Conservation (phyloP, 495 filamentous ascomycete genomes). For the Penicillium roqueforti region DNA sequence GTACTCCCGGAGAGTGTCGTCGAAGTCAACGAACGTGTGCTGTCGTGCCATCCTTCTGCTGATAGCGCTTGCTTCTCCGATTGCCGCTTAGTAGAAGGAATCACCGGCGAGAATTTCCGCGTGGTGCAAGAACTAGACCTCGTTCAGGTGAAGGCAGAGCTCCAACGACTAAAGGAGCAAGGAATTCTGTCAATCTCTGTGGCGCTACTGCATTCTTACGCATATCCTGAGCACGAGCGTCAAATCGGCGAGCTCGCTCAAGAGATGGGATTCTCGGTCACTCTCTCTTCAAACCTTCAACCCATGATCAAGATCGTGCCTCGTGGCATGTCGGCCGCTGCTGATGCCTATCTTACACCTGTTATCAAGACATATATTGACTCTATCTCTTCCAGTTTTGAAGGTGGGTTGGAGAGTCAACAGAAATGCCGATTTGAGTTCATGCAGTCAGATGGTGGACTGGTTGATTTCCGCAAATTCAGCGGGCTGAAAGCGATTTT, state of each 20-base stretch:
- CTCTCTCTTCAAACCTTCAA: constrained; percentile 59
- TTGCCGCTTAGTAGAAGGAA: constrained; percentile 40
- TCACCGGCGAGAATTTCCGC: constrained; percentile 50
- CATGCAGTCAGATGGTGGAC: constrained; percentile 54
- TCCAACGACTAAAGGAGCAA: constrained; percentile 40
- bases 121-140: constrained; percentile 43
- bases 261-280: constrained; percentile 53
- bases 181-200: constrained; percentile 50
- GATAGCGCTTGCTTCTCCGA: constrained; percentile 62
- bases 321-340: constrained; percentile 85
- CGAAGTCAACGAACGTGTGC: constrained; percentile 74
- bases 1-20: constrained; percentile 72
- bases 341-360: constrained; percentile 94
- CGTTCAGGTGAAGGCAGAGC: constrained; percentile 36
- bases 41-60: constrained; percentile 36
- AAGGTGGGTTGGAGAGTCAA: constrained; percentile 48
- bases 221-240: constrained; percentile 51
- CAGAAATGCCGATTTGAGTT: constrained; percentile 48
- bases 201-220: constrained; percentile 52
- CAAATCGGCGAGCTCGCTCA: constrained; percentile 47
- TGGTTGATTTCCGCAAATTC: constrained; percentile 54
- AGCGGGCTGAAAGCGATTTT: constrained; percentile 56
- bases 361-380: constrained; percentile 94
- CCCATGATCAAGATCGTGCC: constrained; percentile 81
- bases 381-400: constrained; percentile 68